Evolutionary conservation across 2,329 filamentous ascomycete genomes (phyloP).

Genomic region (Neofusicoccum sp.): DNA sequence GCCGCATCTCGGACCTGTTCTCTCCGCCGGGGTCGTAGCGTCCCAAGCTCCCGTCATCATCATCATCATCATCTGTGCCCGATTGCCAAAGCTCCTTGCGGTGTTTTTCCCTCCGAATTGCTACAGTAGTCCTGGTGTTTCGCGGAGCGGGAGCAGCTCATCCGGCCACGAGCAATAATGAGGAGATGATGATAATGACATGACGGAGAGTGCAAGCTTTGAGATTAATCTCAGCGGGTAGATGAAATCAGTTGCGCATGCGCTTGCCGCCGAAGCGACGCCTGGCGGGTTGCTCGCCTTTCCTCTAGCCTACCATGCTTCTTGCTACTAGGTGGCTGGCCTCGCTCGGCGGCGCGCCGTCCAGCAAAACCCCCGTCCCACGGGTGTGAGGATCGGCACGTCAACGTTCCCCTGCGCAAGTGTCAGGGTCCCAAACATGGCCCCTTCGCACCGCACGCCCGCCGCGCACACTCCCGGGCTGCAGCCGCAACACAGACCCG

Average conservation of each 20-base stretch:
- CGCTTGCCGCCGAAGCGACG: no score
- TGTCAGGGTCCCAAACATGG: constrained; percentile 3
- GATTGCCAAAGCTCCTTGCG: not conserved
- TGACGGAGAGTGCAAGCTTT: not conserved
- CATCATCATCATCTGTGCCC: constrained; percentile 4
- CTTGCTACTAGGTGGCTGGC: no score
- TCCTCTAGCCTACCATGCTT: not conserved
- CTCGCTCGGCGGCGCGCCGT: not conserved
- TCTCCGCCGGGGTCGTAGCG: not conserved
- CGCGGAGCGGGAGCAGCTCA: no score
- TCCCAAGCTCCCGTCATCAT: not conserved
- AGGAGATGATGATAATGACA: not conserved
- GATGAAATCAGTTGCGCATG: not conserved
- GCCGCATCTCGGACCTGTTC: not conserved
- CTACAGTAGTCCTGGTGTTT: no score
- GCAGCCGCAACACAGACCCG: not conserved
- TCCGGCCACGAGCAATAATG: no score
- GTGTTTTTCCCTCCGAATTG: no score
- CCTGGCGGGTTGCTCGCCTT: not conserved
- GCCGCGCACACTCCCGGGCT: not conserved
- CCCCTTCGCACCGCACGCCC: not conserved
- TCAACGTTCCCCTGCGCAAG: not conserved
- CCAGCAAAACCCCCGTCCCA: not conserved
- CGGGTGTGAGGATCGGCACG: constrained; percentile 5
- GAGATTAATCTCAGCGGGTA: not conserved